Base-by-base conservation (phyloP, 177 flowering plant species). In the Vitis hybrid region DNA sequence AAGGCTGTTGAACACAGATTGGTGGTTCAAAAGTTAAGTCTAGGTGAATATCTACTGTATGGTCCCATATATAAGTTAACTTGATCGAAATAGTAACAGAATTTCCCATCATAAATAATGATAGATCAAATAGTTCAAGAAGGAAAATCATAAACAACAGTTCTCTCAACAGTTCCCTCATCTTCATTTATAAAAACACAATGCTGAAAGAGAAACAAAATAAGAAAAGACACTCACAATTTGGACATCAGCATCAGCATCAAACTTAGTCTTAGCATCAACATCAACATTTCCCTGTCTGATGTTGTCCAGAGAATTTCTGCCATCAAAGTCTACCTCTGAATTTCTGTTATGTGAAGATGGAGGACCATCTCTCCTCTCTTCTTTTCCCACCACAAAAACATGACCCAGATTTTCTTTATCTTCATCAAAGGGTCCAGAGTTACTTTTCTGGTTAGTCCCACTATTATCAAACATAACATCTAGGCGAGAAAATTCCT, bases 401-500 rank as follows among this genome's bases (percentile, higher is more conserved):
- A 57, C 72, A 60, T 64, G 77, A 35, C 61, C 64, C n/a, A 62
- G 3, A 81, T 87, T 88, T 77, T 90, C 97, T 77, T 90, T 87
- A 63, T 84, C 84, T 67, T 79, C 75, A 68, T n/a, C 15, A 55
- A 72, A 67, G 48, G 61, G 48, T 7, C 69, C 78, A 40, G 65
- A 74, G 12, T 69, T 77, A 64, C 46, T 66, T 27, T 70, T 78
- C 49, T 68, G 65, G 52, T 71, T 58, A 71, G 66, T 59, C 35
- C 64, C 79, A 70, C 62, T 81, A 59, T 82, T 91, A 72, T 87
- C 87, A 77, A 84, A 82, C 75, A 85, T 72, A 60, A 80, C 83
- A 74, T 90, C 92, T 32, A 93, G 17, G 52, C 87, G 80, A 27
- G 90, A 82, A 70, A 82, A 79, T 10, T 88, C 91, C 62, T 70